Conservation (phyloP, 139 green algal genomes). For the Coelastrella sp. region DNA sequence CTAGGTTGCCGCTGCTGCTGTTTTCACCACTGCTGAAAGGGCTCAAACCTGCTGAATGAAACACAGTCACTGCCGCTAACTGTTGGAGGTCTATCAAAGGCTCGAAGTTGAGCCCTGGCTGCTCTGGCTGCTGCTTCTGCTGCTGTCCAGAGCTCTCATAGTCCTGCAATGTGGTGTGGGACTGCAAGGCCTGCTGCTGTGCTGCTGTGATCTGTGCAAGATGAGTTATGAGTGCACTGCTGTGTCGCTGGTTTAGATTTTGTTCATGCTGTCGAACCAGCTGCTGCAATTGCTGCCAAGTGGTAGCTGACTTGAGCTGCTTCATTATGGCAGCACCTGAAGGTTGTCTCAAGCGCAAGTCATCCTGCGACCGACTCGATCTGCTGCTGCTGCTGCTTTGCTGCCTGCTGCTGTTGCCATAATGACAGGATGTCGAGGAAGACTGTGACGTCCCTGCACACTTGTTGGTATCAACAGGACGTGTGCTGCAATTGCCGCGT, state of each 20-base stretch:
- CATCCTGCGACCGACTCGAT: neutral
- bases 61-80: slow-evolving; percentile 5
- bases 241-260: slow-evolving; percentile 31
- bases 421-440: too few species aligned
- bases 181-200: slow-evolving; percentile 12
- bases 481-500: too few species aligned
- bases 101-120: neutral
- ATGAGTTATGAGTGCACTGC: slow-evolving; percentile 27
- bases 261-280: slow-evolving; percentile 24
- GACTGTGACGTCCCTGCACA: too few species aligned
- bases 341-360: neutral
- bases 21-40: neutral
- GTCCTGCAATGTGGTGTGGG: neutral
- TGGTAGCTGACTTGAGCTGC: slow-evolving; percentile 22
- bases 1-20: slow-evolving; percentile 1
- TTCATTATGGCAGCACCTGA: slow-evolving; percentile 14
- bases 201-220: slow-evolving; percentile 25
- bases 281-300: slow-evolving; percentile 38
- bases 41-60: neutral
- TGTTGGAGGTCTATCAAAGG: neutral
- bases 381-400: slow-evolving; percentile 6
- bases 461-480: too few species aligned
- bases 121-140: slow-evolving; percentile 8
- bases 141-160: neutral
- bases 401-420: neutral